Evolutionary conservation across 2,329 filamentous ascomycete genomes (phyloP), one percentile per base, ranked within the genome.

Genomic region (Aspergillus ochraceus): DNA sequence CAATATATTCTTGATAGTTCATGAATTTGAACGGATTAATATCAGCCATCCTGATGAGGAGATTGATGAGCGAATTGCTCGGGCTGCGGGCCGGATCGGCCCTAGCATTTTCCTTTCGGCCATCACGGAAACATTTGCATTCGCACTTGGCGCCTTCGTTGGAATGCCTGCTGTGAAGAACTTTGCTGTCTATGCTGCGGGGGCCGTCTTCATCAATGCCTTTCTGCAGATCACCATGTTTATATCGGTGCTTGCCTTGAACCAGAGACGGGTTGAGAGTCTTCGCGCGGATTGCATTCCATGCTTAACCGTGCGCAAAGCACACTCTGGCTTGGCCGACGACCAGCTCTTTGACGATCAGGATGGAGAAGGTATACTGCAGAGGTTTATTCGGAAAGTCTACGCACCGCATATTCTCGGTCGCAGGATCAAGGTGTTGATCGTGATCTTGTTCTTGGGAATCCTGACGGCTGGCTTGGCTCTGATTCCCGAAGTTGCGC

Each of bases 111-210:
- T 99, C 19, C 88, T 99, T 46, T 98, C 95, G 9, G 94, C 93
- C n/a, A 83, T 91, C 36, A 97, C 94, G 0, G 95, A 99, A 75
- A 99, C 94, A 0, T 88, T 93, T 24, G 93, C 94, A 2, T 99
- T 99, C 75, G 89, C 92, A 1, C 84, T 99, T 11, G 95, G 95
- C 12, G 90, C 92, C 47, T 94, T 95, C 62, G 96, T 97, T 6
- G 93, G 93, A 52, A 99, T 99, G 95, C 95, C 96, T 17, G 95
- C 95, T 2, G 96, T 99, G 49, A 88, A 92, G 63, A 99, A 99
- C 76, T 99, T 99, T 77, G 96, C 95, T 17, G 88, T 94, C 2
- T 99, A 99, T 73, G 95, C 95, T 12, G 93, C 95, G 2, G 95
- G 95, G 54, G 95, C 95, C 11, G 95, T 99, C 11, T 88, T 98